These are phyloP conservation scores for Picocystis sp. DNA, from an alignment of 163 green algal species.

Conservation along the genomic window DNA sequence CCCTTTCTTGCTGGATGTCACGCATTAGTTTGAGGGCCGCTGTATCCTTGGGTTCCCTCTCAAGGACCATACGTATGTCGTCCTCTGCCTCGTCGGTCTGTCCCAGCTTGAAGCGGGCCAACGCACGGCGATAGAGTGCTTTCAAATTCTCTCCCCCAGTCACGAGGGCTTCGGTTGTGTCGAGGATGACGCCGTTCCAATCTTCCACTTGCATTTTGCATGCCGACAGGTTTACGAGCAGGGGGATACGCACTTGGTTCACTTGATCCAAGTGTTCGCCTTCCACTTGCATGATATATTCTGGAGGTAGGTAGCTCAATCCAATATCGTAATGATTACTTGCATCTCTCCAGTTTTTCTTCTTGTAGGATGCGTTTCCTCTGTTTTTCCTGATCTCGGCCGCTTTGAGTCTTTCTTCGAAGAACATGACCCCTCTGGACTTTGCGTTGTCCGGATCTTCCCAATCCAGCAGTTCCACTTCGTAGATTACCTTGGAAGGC, in stretches of 20 bases:
- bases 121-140: constrained; percentile 51
- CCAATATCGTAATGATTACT: constrained; percentile 40
- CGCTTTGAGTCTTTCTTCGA: constrained; percentile 64
- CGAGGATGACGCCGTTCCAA: constrained; percentile 24
- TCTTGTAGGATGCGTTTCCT: constrained; percentile 47
- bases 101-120: constrained; percentile 29
- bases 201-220: constrained; percentile 37
- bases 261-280: constrained; percentile 38
- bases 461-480: constrained; percentile 51
- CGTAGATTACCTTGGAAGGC: constrained; percentile 39
- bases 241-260: constrained; percentile 22
- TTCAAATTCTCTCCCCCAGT: constrained; percentile 32
- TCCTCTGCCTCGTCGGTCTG: constrained; percentile 37
- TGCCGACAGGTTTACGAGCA: constrained; percentile 46
- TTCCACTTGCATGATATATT: constrained; percentile 68
- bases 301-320: constrained; percentile 57
- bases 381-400: constrained; percentile 39
- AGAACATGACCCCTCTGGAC: constrained; percentile 35
- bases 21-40: too few relatives aligned
- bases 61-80: constrained; percentile 25
- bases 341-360: constrained; percentile 27
- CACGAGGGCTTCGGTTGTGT: neutral
- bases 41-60: too few relatives aligned
- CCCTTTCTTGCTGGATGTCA: too few relatives aligned
- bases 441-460: constrained; percentile 28